Conservation (phyloP, 1,284 basidiomycete species). For the Earliella scabrosa region DNA sequence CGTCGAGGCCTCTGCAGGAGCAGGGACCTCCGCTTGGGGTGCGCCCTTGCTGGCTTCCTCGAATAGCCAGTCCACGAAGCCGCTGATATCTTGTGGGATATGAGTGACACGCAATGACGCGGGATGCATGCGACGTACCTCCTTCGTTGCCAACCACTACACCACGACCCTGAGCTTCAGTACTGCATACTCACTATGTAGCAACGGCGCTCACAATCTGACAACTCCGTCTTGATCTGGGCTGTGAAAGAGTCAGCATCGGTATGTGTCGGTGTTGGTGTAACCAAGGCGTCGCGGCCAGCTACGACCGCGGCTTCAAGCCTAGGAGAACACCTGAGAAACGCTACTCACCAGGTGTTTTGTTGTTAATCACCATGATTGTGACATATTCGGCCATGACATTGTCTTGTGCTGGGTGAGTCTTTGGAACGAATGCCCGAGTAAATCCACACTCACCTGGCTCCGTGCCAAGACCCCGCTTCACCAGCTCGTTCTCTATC, state of each 20-base stretch:
- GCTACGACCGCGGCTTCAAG: neutral
- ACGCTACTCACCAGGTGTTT: constrained; percentile 66
- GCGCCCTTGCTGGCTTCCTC: constrained; percentile 73
- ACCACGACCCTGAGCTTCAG: constrained; percentile 1
- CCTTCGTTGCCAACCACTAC: constrained; percentile 81
- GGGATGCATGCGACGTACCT: constrained; percentile 47
- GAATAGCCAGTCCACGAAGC: constrained; percentile 86
- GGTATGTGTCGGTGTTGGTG: neutral
- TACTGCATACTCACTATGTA: constrained; percentile 10
- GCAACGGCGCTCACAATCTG: constrained; percentile 67
- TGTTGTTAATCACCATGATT: constrained; percentile 92
- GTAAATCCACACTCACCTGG: constrained; percentile 53
- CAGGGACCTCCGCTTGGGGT: constrained; percentile 46
- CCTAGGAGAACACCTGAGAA: neutral
- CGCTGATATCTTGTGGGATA: constrained; percentile 54
- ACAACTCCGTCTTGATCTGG: constrained; percentile 81
- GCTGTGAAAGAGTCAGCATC: constrained; percentile 46
- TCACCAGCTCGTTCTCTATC: constrained; percentile 82
- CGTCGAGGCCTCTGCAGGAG: constrained; percentile 39
- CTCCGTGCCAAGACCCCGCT: constrained; percentile 76
- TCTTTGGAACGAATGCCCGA: neutral
- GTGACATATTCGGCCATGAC: constrained; percentile 92
- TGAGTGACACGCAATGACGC: constrained; percentile 7
- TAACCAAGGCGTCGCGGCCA: neutral
- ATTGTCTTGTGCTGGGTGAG: constrained; percentile 53